Evolutionary conservation across 306 rosid species (phyloP).

Genomic region (Vigna trinervia): DNA sequence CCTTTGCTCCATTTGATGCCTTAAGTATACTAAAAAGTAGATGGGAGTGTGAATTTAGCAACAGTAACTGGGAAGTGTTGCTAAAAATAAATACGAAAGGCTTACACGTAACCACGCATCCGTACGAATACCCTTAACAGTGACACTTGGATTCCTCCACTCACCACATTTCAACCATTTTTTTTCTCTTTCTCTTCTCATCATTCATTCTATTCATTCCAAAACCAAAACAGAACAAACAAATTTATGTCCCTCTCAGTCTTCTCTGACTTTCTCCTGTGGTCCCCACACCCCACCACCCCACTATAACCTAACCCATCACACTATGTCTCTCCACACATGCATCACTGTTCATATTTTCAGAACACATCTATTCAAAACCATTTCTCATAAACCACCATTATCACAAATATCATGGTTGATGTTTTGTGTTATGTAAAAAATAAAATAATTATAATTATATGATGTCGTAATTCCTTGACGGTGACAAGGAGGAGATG

Average conservation of each 20-base stretch:
- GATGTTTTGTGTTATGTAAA: too few species aligned
- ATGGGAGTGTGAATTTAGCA: neutral
- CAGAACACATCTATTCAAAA: too few species aligned
- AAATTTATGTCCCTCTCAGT: conserved; percentile 40
- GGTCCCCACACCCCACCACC: conserved; percentile 52
- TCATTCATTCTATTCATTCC: neutral
- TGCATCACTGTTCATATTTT: neutral
- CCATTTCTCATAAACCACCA: too few species aligned
- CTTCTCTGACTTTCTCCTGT: conserved; percentile 54
- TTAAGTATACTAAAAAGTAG: too few species aligned
- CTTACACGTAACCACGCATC: neutral
- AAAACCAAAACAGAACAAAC: neutral
- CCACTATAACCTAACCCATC: conserved; percentile 35
- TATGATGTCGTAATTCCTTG: too few species aligned
- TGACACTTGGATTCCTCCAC: conserved; percentile 56
- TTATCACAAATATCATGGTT: too few species aligned
- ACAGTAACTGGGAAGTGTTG: neutral
- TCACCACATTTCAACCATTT: neutral
- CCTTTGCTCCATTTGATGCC: neutral
- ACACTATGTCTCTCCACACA: conserved; percentile 29
- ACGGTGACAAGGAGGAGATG: neutral
- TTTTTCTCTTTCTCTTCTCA: neutral
- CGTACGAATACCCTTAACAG: conserved; percentile 51
- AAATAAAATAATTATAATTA: too few species aligned
- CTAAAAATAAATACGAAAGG: neutral